A percentile compares a stretch with the other conserved stretches of the same genome.
Conservation (phyloP, 2,329 filamentous ascomycete species). For the Pseudonectria buxi region DNA sequence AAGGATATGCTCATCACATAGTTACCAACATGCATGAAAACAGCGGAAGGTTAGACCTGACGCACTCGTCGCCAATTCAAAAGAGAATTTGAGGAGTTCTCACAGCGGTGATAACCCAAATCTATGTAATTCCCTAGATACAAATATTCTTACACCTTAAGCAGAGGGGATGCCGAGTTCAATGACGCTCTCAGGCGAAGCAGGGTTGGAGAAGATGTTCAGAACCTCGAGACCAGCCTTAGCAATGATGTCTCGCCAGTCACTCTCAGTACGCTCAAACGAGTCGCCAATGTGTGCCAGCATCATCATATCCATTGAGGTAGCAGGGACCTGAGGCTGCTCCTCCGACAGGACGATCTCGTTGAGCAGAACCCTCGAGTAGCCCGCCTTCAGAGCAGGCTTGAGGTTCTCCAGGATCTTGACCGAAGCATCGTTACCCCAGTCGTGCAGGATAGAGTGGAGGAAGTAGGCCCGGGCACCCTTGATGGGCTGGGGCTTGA, state of each 20-base stretch:
- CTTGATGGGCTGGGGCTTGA: conserved; percentile 12
- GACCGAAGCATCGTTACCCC: conserved; percentile 25
- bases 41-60: no score
- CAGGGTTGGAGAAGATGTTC: conserved; percentile 5
- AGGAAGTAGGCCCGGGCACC: conserved; percentile 9
- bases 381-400: conserved; percentile 20
- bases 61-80: no score
- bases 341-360: conserved; percentile 10
- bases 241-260: conserved; percentile 2
- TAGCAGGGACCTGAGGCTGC: conserved; percentile 5
- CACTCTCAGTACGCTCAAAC: conserved; percentile 6
- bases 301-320: conserved; percentile 13
- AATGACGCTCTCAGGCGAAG: conserved; percentile 9
- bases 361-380: conserved; percentile 9
- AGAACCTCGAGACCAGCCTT: conserved; percentile 4
- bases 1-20: no score
- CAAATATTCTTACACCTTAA: background rate
- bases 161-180: conserved; percentile 2
- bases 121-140: no score
- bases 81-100: no score
- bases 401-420: conserved; percentile 24
- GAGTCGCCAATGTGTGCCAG: conserved; percentile 8
- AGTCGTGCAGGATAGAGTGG: conserved; percentile 32
- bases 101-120: no score
- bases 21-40: no score